These are phyloP conservation scores for Pythium aphanidermatum DNA, from an alignment of 352 stramenopile species.

Conservation along the genomic window DNA sequence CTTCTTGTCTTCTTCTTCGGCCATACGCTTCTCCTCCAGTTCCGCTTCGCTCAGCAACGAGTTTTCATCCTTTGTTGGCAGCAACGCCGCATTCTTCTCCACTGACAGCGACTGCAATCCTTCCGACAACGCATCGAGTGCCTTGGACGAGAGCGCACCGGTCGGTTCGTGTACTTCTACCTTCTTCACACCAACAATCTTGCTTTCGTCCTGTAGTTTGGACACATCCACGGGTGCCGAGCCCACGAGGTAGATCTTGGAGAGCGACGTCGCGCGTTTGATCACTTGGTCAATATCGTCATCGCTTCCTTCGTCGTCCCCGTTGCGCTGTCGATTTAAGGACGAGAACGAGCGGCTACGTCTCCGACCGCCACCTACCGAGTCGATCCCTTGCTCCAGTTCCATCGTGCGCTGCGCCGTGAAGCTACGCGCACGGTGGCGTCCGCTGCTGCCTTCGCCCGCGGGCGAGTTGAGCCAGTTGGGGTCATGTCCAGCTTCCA, in stretches of 20 bases:
- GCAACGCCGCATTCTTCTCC: constrained; percentile 44
- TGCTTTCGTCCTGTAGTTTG: constrained; percentile 70
- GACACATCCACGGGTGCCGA: constrained; percentile 78
- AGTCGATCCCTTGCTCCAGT: constrained; percentile 21
- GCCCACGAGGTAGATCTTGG: constrained; percentile 80
- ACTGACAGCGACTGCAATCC: constrained; percentile 61
- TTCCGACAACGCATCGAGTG: constrained; percentile 72
- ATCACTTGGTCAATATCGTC: constrained; percentile 45
- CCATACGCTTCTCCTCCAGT: constrained; percentile 84
- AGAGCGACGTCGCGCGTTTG: constrained; percentile 63
- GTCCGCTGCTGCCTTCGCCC: constrained; percentile 15
- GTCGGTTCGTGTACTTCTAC: constrained; percentile 69
- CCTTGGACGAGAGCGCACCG: constrained; percentile 62
- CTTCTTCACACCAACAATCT: constrained; percentile 72
- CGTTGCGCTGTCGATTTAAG: constrained; percentile 10
- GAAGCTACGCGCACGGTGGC: constrained; percentile 39
- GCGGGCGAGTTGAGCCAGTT: constrained; percentile 24
- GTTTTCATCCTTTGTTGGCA: constrained; percentile 14
- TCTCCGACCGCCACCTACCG: constrained; percentile 17
- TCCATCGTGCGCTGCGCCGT: constrained; percentile 31
- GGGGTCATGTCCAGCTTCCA: constrained; percentile 29
- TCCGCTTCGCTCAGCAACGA: constrained; percentile 70
- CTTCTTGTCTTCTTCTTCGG: constrained; percentile 83
- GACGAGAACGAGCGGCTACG: constrained; percentile 72
- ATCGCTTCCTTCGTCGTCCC: constrained; percentile 5